Evolutionary conservation across 2,329 filamentous ascomycete genomes (phyloP).

Genomic region (Stagonosporopsis chrysanthemi): DNA sequence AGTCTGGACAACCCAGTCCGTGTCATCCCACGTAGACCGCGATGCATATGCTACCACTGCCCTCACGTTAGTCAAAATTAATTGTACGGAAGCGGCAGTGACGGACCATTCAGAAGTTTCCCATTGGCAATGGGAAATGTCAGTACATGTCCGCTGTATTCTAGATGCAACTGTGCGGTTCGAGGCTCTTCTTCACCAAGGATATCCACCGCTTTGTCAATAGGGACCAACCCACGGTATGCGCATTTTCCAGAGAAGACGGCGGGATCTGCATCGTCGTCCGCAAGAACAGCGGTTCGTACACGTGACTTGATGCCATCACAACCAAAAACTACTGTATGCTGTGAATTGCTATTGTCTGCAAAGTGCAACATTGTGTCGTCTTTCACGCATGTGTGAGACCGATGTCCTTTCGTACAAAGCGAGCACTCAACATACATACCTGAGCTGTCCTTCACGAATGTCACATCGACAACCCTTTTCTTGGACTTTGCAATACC

Average conservation of each 20-base stretch:
- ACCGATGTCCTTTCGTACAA: not conserved
- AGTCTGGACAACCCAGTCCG: no score
- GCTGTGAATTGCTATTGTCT: conserved; percentile 55
- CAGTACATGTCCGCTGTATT: conserved; percentile 64
- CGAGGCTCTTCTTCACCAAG: conserved; percentile 58
- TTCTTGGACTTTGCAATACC: conserved; percentile 54
- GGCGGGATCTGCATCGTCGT: conserved; percentile 51
- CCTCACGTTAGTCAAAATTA: conserved; percentile 9
- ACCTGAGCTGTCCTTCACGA: conserved; percentile 32
- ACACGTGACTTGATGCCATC: conserved; percentile 69
- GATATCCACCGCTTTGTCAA: conserved; percentile 59
- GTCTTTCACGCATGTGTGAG: not conserved
- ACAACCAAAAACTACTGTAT: conserved; percentile 64
- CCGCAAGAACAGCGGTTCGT: conserved; percentile 61
- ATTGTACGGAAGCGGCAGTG: conserved; percentile 14
- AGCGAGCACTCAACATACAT: not conserved
- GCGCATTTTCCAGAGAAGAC: conserved; percentile 66
- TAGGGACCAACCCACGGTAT: conserved; percentile 68
- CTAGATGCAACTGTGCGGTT: conserved; percentile 65
- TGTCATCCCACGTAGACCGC: no score
- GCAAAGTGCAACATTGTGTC: conserved; percentile 49
- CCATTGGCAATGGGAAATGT: conserved; percentile 68
- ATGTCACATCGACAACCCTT: conserved; percentile 32
- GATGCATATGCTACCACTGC: no score
- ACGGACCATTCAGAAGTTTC: conserved; percentile 60